Conservation (phyloP, 805 yeast species). For the Pichia rugopelliculosa region DNA sequence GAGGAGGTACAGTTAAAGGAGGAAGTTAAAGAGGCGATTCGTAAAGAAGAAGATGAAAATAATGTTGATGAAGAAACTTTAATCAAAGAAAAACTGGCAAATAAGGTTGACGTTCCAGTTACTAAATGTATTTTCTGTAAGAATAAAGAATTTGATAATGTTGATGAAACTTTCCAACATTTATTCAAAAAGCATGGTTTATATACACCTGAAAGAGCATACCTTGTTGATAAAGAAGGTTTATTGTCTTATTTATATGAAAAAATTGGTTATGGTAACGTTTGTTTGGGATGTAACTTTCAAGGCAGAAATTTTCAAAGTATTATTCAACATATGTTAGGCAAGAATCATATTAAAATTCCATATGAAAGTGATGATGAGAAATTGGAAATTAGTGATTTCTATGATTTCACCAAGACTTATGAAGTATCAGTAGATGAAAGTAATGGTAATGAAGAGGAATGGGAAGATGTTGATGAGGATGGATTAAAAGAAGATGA, state of each 20-base stretch:
- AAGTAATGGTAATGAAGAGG: conserved; percentile 26
- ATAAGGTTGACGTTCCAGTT: conserved; percentile 40
- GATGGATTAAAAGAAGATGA: conserved; percentile 32
- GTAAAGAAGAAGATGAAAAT: conserved; percentile 13
- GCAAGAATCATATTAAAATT: conserved; percentile 80
- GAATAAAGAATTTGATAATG: conserved; percentile 27
- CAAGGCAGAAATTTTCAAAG: conserved; percentile 82
- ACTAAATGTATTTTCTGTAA: conserved; percentile 45
- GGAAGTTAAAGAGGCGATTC: conserved; percentile 16
- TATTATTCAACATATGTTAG: conserved; percentile 79
- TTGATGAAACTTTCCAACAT: conserved; percentile 50
- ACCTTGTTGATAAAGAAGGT: conserved; percentile 61
- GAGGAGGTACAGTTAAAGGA: conserved; percentile 15
- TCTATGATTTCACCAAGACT: conserved; percentile 75
- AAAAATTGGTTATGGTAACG: conserved; percentile 73
- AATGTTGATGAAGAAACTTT: conserved; percentile 33
- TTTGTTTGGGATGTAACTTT: conserved; percentile 75
- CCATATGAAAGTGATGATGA: conserved; percentile 84
- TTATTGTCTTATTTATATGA: conserved; percentile 70
- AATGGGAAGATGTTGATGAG: conserved; percentile 28
- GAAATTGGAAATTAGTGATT: conserved; percentile 64
- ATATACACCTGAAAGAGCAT: conserved; percentile 76
- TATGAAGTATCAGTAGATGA: conserved; percentile 30
- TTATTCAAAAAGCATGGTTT: conserved; percentile 79
- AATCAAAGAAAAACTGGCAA: conserved; percentile 37